Evolutionary conservation across 176 grass and related monocot species (phyloP), one percentile per base, ranked within the genome.

Genomic region (Hordeum marinum): DNA sequence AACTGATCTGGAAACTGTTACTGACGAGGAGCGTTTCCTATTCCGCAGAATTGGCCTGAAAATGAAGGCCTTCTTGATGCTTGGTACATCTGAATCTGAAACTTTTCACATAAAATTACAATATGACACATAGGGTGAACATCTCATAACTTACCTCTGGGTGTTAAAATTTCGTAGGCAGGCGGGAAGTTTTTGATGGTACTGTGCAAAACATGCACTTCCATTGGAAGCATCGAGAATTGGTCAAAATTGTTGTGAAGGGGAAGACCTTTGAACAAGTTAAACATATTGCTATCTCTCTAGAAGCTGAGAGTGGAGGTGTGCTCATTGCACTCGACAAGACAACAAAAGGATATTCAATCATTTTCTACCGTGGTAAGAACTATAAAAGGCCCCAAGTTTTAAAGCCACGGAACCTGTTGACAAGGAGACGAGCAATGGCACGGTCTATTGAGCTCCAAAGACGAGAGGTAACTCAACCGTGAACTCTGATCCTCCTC

Each of bases 191-290:
- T 78, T 95, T 98, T 92, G 93, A 90, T 90, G 96, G 91, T 85
- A 95, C 96, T 78, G 85, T 98, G 46, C 89, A 98, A 84, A 98
- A 94, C 76, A 95, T 98, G 74, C 96, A 98, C 82, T 87, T 98
- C 23, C 90, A 90, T 68, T 98, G 96, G 96, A 98, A 98, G 75
- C 76, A 98, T 81, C 90, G 89, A 81, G 91, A 98, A 83, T 79
- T 98, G 45, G 85, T 92, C 59, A 95, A 98, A 90, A 83, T 98
- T 80, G 72, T 90, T 85, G 93, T 95, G 60, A 92, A 92, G 80
- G 92, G 93, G 36, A 95, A 98, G 87, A 95, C 18, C 80, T 95
- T 95, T 62, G 36, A 88, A 11, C 93, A 98, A 95, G 96, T 94
- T 70, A 95, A 95, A 83, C 96, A 98, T 69, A 90, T 92, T 81